These are phyloP conservation scores for Posidonia oceanica DNA, from an alignment of 116 monocot species.

Conservation along the genomic window DNA sequence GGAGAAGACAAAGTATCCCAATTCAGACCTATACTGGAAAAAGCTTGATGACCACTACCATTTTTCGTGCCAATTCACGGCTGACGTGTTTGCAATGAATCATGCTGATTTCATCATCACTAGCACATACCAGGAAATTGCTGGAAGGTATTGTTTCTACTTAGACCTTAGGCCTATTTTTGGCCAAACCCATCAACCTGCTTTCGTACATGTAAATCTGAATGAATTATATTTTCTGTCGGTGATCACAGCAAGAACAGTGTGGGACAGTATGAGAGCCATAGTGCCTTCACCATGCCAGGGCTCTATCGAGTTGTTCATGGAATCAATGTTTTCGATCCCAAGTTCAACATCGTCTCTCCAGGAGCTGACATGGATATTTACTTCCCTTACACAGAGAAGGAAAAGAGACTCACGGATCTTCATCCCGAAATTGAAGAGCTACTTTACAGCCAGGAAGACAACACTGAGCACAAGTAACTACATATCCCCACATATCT, in stretches of 20 bases:
- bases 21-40: constrained; percentile 76
- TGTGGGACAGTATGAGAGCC: constrained; percentile 79
- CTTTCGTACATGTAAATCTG: not conserved
- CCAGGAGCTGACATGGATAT: constrained; percentile 82
- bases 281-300: constrained; percentile 75
- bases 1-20: constrained; percentile 81
- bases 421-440: constrained; percentile 80
- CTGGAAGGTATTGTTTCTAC: constrained; percentile 49
- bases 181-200: not conserved
- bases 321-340: constrained; percentile 84
- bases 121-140: constrained; percentile 94
- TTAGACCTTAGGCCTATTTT: not conserved
- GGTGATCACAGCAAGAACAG: constrained; percentile 58
- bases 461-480: constrained; percentile 73
- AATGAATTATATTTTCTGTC: not conserved
- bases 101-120: constrained; percentile 92
- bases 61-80: constrained; percentile 85
- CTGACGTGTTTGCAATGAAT: constrained; percentile 84
- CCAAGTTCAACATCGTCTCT: constrained; percentile 91
- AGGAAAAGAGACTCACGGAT: constrained; percentile 46
- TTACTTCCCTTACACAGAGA: constrained; percentile 63
- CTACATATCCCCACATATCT: not conserved
- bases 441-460: constrained; percentile 53
- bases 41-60: constrained; percentile 73
- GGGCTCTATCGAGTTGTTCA: constrained; percentile 86